phyloP scores from a whole-genome alignment of 768 basidiomycete species.

The Boletus subparvulus region DNA sequence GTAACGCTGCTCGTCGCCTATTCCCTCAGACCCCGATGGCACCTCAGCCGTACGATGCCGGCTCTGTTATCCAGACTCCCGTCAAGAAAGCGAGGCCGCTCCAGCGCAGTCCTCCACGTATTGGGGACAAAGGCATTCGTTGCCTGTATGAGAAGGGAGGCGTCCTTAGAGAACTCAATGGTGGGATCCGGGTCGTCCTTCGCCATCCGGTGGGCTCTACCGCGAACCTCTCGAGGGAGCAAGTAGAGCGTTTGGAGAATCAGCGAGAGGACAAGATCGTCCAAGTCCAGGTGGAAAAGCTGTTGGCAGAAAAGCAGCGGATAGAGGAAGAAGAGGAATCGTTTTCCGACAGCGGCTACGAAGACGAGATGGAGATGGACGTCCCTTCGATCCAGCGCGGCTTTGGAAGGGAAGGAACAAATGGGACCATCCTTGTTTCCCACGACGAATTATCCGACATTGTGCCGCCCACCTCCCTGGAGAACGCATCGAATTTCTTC shows the following conservation, averaged over 20 bases:
- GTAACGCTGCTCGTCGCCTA: background rate
- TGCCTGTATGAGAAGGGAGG: constrained; percentile 19
- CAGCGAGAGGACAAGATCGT: constrained; percentile 10
- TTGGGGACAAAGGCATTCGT: constrained; percentile 29
- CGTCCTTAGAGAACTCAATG: constrained; percentile 12
- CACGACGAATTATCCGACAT: background rate
- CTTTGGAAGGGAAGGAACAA: constrained; percentile 7
- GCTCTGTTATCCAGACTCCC: constrained; percentile 32
- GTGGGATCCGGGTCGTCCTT: constrained; percentile 18
- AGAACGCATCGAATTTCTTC: background rate
- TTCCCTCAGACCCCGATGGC: constrained; percentile 24
- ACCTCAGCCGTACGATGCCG: constrained; percentile 25
- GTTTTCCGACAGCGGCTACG: constrained; percentile 13
- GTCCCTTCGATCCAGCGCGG: background rate
- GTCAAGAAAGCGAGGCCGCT: constrained; percentile 29
- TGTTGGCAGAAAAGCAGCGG: constrained; percentile 10
- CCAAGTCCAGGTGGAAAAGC: constrained; percentile 9
- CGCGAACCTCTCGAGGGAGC: constrained; percentile 27
- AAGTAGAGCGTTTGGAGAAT: constrained; percentile 21
- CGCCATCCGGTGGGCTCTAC: constrained; percentile 20
- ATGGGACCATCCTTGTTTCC: constrained; percentile 12
- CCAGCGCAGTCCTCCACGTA: constrained; percentile 28
- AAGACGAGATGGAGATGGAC: constrained; percentile 21
- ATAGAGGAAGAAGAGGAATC: constrained; percentile 1
- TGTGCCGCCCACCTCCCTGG: background rate